Evolutionary conservation across 371 early-diverging fungal genomes (phyloP), one percentile per base, ranked within the genome.

Genomic region (Saksenaea oblongispora): DNA sequence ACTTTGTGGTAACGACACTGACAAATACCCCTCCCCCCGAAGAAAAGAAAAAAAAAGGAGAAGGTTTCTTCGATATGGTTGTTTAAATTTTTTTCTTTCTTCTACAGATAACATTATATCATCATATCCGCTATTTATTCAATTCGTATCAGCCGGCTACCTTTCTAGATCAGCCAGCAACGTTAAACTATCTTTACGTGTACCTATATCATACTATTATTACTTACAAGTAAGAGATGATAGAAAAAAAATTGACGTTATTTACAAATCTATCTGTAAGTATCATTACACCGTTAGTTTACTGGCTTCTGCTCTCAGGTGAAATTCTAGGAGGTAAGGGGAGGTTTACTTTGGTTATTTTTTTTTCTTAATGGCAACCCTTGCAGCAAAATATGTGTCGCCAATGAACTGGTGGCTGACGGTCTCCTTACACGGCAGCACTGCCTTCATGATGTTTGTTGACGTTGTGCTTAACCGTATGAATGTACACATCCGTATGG

Each of bases 241-340:
- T 31, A 7, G 4, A 31, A 31, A 7, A 2, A 31, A 31, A 31
- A 31, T 2, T 31, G 2, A 31, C 7, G 31, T 31, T 31, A 31
- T 31, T 31, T 7, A 31, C 31, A 2, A 7, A 31, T 54, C 36
- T 35, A 9, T 10, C 34, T 59, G 28, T 36, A 26, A 81, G 82
- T 41, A 76, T 86, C 37, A 67, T 84, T 18, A 84, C 84, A n/a
- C 87, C 87, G 13, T 72, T 87, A 56, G 82, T 87, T 15, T 87
- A 71, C 58, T 87, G 87, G 87, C 56, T 71, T n/a, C 9, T 57
- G 14, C 44, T 79, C 15, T 58, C 66, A n/a, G 55, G 35, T 11
- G 22, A 51, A 1, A 39, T 70, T 15, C n/a, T 36, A 5, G 14
- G 22, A 22, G 22, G 51, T 47, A 22, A 22, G 51, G n/a, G 22